Evolutionary conservation across 2,329 filamentous ascomycete genomes (phyloP), one percentile per base, ranked within the genome.

Genomic region (Penicillium fuscoglaucum): DNA sequence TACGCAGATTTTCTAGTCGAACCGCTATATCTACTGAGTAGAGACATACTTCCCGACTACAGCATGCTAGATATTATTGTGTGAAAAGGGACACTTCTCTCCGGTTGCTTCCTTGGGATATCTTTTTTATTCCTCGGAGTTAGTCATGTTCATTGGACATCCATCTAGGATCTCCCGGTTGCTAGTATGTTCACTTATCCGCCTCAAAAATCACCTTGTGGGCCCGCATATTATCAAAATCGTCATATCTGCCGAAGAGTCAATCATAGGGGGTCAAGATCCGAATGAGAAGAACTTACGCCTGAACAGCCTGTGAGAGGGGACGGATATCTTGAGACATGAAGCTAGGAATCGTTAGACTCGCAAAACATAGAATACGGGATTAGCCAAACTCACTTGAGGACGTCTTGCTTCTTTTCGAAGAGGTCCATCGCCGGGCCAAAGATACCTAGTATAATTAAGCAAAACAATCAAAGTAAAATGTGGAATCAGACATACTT

Each of bases 251-350:
- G 24, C 2, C 15, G 28, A 19, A 41, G 2, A 2, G 35, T 53
- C 46, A 53, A 19, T 37, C 6, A 33, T 10, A 33, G 6, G n/a
- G 6, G 21, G 2, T 31, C 13, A 17, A 29, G 13, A 3, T 13
- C 28, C 5, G n/a, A 9, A 35, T 15, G 19, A 35, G 3, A 33
- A 17, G 19, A 26, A 61, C 68, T 67, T 58, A 72, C 62, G 65
- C 88, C 65, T 87, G 81, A 2, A 84, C 79, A 0, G 87, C 88
- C 49, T 87, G 77, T 5, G 80, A 80, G 44, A 90, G 76, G 0
- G 87, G 87, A 82, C 90, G 88, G 62, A 90, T 83, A 64, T 88
- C 86, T 55, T 89, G 84, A 52, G 87, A 86, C 87, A 90, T 90
- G 75, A 90, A 90, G 59, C 88, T 89, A 53, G 17, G 55, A 12